phyloP scores from a whole-genome alignment of 805 yeast genomes.

The Wickerhamiella australiensis region DNA sequence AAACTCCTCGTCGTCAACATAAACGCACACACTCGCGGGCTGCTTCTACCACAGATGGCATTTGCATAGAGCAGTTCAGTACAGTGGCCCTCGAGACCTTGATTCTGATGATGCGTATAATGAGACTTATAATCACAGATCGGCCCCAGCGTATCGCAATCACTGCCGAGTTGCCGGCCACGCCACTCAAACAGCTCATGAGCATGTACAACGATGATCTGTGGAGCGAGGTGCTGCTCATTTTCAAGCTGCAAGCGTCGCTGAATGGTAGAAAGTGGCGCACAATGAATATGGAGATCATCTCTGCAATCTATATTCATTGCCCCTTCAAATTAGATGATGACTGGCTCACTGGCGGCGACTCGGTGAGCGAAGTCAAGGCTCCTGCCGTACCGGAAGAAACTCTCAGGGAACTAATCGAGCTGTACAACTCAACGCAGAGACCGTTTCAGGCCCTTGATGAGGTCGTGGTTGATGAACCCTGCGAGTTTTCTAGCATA shows the following conservation, averaged over 20 bases:
- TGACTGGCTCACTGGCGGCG: slow-evolving; percentile 78
- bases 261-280: slow-evolving; percentile 93
- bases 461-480: background rate
- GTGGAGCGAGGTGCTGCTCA: slow-evolving; percentile 57
- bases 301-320: slow-evolving; percentile 73
- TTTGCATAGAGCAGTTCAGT: slow-evolving; percentile 15
- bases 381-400: slow-evolving; percentile 77
- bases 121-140: slow-evolving; percentile 47
- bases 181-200: slow-evolving; percentile 44
- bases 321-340: slow-evolving; percentile 62
- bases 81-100: slow-evolving; percentile 24
- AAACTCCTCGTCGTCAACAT: background rate
- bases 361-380: slow-evolving; percentile 58
- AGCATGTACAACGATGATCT: slow-evolving; percentile 49
- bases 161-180: slow-evolving; percentile 49
- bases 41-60: slow-evolving; percentile 6
- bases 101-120: slow-evolving; percentile 40
- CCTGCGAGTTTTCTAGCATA: background rate
- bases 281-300: slow-evolving; percentile 81
- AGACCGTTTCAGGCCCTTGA: background rate
- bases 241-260: slow-evolving; percentile 70
- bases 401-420: slow-evolving; percentile 65
- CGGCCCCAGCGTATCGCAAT: slow-evolving; percentile 65
- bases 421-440: slow-evolving; percentile 39
- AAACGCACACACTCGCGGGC: slow-evolving; percentile 6